Base-by-base conservation (phyloP, 208 protist genomes). In the Trypanosoma boissoni region DNA sequence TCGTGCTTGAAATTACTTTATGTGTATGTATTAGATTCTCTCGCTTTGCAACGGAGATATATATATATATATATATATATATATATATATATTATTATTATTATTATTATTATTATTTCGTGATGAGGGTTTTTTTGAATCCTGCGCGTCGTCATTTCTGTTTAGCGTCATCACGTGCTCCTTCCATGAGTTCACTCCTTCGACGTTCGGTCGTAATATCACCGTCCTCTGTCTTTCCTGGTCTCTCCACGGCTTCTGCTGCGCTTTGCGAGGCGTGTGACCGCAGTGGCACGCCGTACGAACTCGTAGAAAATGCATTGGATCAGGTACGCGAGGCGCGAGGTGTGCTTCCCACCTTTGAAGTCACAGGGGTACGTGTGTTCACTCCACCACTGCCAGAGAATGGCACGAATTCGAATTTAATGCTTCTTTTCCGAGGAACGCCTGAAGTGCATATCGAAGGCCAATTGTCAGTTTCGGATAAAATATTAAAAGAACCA, bases 361-460 rank as follows among this genome's bases (percentile, higher is more conserved):
- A 37, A 24, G 34, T 64, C 3, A 54, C 21, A 8, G 49, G 28
- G 12, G 58, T 64, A 29, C 48, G 58, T 34, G 58, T 64, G 5
- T 65, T 56, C 27, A 24, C 26, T 27, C 59, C 59, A 50, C 59
- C 59, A 1, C 59, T 49, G 14, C 34, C 46, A 29, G 49, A 54
- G 24, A 18, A 32, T n/a, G 18, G 7, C 1, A 27, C 12, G 34
- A 6, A 12, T 7, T 21, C 26, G 12, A 1, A 23, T 16, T 14
- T 31, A 1, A 65, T 65, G 59, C 3, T 65, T 14, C 37, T 65
- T 12, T 65, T 65, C 28, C 46, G 59, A 21, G 59, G 59, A 32
- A 50, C 59, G 14, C 28, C 46, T 5, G 32, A 41, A 14, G 28
- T 39, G 7, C 43, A 14, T 18, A 28, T 65, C 7, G 59, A 65